A percentile compares a stretch with the other conserved stretches of the same genome.
Evolutionary conservation across 2,329 filamentous ascomycete genomes (phyloP).

Genomic region (Tolypocladium inflatum): DNA sequence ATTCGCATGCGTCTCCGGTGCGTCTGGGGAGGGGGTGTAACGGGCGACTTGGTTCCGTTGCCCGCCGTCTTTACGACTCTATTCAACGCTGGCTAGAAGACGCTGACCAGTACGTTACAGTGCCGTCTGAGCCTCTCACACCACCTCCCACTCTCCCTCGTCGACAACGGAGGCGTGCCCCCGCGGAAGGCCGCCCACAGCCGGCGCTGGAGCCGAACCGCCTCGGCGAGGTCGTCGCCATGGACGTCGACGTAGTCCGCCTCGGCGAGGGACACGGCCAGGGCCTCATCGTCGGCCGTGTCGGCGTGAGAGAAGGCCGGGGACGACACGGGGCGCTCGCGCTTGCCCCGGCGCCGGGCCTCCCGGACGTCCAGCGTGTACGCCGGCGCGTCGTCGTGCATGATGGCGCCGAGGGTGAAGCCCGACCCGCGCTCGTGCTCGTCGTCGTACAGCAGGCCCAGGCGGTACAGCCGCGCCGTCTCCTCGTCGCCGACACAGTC

Average conservation of each 20-base stretch:
- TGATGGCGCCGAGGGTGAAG: background rate
- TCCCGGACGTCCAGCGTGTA: background rate
- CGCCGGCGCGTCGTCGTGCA: background rate
- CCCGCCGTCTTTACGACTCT: background rate
- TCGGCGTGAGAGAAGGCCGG: background rate
- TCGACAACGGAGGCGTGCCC: background rate
- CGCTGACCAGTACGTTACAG: background rate
- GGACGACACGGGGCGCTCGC: background rate
- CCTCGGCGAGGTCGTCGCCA: background rate
- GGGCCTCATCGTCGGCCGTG: background rate
- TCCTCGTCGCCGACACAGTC: background rate
- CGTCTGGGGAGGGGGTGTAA: background rate
- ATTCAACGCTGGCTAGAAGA: background rate
- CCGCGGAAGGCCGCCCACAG: background rate
- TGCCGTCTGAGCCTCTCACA: background rate
- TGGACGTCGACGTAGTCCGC: background rate
- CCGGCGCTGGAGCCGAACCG: background rate
- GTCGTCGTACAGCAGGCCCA: background rate
- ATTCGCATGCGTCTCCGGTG: background rate
- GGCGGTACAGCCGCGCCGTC: background rate
- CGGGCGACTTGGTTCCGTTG: background rate
- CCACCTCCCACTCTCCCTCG: background rate
- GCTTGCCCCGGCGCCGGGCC: background rate
- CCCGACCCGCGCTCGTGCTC: conserved; percentile 1
- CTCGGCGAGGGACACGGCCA: background rate